A percentile compares a stretch with the other conserved stretches of the same genome.
Conservation (phyloP, 2,329 filamentous ascomycete genomes). For the Botrytis medusae region DNA sequence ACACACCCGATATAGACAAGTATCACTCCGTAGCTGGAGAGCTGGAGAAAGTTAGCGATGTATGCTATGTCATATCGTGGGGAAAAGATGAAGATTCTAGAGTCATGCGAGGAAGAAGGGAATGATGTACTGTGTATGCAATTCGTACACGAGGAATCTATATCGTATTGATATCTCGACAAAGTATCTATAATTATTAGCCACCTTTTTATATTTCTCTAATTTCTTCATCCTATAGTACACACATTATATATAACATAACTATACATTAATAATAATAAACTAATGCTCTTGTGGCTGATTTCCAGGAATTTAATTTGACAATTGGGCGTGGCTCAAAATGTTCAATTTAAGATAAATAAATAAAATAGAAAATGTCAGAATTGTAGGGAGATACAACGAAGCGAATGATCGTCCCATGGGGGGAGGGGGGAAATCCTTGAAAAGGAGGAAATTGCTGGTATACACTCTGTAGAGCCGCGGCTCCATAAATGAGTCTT, state of each 20-base stretch:
- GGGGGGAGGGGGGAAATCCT: neutral
- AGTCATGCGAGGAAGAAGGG: neutral
- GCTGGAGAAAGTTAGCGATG: neutral
- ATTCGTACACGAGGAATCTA: neutral
- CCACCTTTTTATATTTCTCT: neutral
- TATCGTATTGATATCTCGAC: neutral
- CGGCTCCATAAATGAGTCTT: neutral
- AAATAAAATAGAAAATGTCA: neutral
- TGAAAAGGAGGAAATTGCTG: conserved; percentile 14
- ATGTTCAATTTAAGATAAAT: too few species aligned
- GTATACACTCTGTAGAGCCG: neutral
- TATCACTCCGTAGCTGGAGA: neutral
- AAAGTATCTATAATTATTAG: neutral
- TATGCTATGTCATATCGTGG: neutral
- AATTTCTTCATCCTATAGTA: neutral
- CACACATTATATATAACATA: too few species aligned
- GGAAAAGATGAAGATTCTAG: neutral
- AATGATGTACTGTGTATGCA: neutral
- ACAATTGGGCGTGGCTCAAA: neutral
- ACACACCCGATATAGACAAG: neutral
- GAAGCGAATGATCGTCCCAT: conserved; percentile 22
- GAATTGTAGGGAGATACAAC: too few species aligned
- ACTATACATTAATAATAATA: neutral
- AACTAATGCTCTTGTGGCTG: too few species aligned
- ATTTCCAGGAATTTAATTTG: neutral